Conservation (phyloP, 2,329 filamentous ascomycete species). For the Clonostachys byssicola region DNA sequence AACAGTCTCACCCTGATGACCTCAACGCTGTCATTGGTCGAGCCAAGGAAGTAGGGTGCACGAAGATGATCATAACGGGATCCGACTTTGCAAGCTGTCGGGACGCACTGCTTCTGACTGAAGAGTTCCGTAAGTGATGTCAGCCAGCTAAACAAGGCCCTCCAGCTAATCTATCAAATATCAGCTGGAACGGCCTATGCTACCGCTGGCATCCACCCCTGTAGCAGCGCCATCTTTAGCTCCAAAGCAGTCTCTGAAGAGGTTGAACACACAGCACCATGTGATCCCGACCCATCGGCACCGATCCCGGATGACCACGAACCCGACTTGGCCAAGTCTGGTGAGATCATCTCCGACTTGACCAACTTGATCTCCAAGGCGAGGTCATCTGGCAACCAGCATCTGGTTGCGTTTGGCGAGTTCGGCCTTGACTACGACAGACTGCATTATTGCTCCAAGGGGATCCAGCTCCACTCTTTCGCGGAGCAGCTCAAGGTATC, state of each 20-base stretch:
- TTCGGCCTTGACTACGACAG: slow-evolving; percentile 97
- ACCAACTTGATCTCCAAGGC: slow-evolving; percentile 57
- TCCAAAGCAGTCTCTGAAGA: slow-evolving; percentile 24
- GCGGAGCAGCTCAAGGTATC: slow-evolving; percentile 77
- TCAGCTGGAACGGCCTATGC: slow-evolving; percentile 78
- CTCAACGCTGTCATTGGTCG: slow-evolving; percentile 73
- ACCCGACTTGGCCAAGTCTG: slow-evolving; percentile 37
- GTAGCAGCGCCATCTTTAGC: slow-evolving; percentile 77
- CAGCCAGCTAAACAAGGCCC: slow-evolving; percentile 3
- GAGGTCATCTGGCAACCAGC: slow-evolving; percentile 32
- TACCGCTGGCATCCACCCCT: slow-evolving; percentile 93
- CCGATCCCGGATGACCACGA: slow-evolving; percentile 43
- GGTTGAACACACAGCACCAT: slow-evolving; percentile 44
- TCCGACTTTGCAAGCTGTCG: slow-evolving; percentile 77
- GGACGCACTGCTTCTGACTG: slow-evolving; percentile 69
- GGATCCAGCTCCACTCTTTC: slow-evolving; percentile 82
- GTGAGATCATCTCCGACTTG: slow-evolving; percentile 54
- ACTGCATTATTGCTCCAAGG: slow-evolving; percentile 74
- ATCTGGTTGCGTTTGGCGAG: slow-evolving; percentile 81
- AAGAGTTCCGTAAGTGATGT: slow-evolving; percentile 61
- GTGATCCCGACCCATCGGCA: slow-evolving; percentile 45
- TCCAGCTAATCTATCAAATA: slow-evolving; percentile 5
- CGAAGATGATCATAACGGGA: slow-evolving; percentile 90
- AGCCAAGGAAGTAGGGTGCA: slow-evolving; percentile 73
- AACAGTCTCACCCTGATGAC: slow-evolving; percentile 69